phyloP scores from a whole-genome alignment of 2,329 filamentous ascomycete species.

The Lasiodiplodia citricola region DNA sequence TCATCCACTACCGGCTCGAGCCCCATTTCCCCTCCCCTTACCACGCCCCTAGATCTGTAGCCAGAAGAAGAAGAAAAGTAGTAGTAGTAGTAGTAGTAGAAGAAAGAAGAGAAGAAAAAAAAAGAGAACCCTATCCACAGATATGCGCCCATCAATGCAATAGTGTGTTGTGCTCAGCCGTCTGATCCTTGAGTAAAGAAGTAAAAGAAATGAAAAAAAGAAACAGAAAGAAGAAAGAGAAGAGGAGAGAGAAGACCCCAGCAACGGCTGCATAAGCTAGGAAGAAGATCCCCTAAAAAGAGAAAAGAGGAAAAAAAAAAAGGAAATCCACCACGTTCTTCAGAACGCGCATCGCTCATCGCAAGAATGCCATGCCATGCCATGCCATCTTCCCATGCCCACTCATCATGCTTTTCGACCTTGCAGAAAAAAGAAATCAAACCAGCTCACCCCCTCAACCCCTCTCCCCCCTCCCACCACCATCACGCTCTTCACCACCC shows the following conservation, averaged over 20 bases:
- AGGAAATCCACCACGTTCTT: neutral
- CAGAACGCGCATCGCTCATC: neutral
- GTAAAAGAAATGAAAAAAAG: neutral
- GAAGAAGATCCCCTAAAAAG: too few species aligned
- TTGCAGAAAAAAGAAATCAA: neutral
- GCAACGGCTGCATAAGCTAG: too few species aligned
- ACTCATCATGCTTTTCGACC: too few species aligned
- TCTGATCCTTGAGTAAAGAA: neutral
- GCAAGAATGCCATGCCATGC: neutral
- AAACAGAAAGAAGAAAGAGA: neutral
- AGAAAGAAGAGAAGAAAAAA: neutral
- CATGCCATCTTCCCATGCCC: neutral
- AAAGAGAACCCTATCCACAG: neutral
- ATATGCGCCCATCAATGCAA: neutral
- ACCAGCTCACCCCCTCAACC: neutral
- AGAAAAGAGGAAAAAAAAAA: neutral
- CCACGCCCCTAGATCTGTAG: neutral
- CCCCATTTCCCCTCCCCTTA: too few species aligned
- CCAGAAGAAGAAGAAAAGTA: neutral
- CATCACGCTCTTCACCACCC: neutral
- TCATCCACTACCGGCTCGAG: neutral
- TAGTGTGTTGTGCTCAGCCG: neutral
- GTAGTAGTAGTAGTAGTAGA: neutral
- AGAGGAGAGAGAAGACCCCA: neutral
- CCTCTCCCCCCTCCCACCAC: conserved; percentile 1